Evolutionary conservation across 2,329 filamentous ascomycete species (phyloP), one percentile per base, ranked within the genome.

Genomic region (Colletotrichum sp.): DNA sequence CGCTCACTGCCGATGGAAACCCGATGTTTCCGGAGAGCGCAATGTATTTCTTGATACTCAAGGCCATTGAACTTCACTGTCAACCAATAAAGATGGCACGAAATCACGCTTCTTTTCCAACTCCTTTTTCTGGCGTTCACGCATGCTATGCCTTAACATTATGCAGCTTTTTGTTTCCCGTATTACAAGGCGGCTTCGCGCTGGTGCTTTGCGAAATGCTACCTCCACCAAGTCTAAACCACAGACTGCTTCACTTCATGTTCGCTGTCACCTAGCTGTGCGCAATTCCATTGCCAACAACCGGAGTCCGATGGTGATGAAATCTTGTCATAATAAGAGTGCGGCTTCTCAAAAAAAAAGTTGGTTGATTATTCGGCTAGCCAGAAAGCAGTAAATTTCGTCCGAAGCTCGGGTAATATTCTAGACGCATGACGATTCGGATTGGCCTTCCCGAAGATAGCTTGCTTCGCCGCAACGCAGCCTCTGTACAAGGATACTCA

Each of bases 301-400:
- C 1, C 6, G 18, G 9, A 48, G 43, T 6, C 43, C 10, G 10
- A 21, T 13, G 43, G 3, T 48, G 43, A 48, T 7, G 5, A 10
- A 48, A 13, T 48, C 43, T 48, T 13, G 9, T 10, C 43, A 48
- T 13, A 7, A 48, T 3, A 21, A 48, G 43, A 48, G 5, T 21
- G n/a, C n/a, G 18, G 0, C 39, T 43, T 43, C 18, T n/a, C 0
- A 18, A 1, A 10, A 43, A 18, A 2, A 1, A 0, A 43, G 18
- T 36, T 36, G 16, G 4, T 48, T 48, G 39, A n/a, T 48, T 12
- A n/a, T 48, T 43, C 39, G 39, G 9, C 18, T n/a, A 48, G 18
- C 18, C n/a, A 48, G n/a, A 48, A 48, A n/a, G n/a, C n/a, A 48
- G 9, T 21, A 21, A 48, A 48, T 13, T 48, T 48, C 43, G n/a